Percentiles rank a stretch among this genome's conserved stretches.
Evolutionary conservation across 2,329 filamentous ascomycete genomes (phyloP).

Genomic region (Aspergillus tubingensis): DNA sequence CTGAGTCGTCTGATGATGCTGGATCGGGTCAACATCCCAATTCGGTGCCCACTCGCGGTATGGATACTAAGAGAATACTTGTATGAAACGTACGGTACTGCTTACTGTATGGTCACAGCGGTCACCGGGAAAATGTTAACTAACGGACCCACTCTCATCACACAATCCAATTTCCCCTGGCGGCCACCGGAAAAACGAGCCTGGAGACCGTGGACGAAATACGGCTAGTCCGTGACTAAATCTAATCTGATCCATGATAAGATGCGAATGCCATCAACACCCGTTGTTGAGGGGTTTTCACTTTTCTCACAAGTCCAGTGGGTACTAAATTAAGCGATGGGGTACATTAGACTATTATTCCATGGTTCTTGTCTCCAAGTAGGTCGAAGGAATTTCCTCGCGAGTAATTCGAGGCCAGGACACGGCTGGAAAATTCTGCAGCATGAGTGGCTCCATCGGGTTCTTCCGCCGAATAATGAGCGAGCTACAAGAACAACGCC

Average conservation of each 20-base stretch:
- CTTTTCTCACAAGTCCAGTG: too few species aligned
- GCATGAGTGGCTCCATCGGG: background rate
- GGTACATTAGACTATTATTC: background rate
- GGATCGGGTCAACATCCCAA: background rate
- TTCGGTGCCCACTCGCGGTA: background rate
- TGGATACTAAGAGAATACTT: background rate
- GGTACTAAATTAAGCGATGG: background rate
- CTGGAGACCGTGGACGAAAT: background rate
- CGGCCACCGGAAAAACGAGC: background rate
- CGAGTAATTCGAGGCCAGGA: background rate
- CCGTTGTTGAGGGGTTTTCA: background rate
- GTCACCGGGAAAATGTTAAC: background rate
- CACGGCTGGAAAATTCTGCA: background rate
- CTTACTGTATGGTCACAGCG: background rate
- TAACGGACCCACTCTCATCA: background rate
- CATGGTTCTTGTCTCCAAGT: background rate
- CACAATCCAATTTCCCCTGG: background rate
- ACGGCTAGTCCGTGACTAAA: background rate
- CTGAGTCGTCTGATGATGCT: background rate
- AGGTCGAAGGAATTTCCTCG: background rate
- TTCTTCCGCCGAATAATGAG: background rate
- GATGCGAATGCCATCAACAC: background rate
- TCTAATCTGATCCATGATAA: slow-evolving; percentile 5
- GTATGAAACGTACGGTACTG: background rate
- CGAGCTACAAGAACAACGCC: background rate